These are phyloP conservation scores for Dothideomycetes sp. DNA, from an alignment of 2,329 filamentous ascomycete genomes.

Conservation along the genomic window DNA sequence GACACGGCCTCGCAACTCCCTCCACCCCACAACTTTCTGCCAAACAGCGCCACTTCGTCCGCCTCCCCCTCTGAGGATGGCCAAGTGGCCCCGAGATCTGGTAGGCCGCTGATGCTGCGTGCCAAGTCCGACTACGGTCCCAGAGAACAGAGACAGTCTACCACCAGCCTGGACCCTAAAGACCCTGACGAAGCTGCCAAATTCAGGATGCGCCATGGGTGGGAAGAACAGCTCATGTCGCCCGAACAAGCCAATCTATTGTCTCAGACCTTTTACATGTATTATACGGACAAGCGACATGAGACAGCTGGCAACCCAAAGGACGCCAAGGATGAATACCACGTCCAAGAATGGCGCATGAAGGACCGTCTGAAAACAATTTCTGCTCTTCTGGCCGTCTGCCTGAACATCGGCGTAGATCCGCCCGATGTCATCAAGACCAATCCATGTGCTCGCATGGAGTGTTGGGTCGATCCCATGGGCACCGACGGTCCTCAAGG, in stretches of 20 bases:
- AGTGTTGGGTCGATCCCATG: conserved; percentile 94
- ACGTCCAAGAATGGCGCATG: conserved; percentile 92
- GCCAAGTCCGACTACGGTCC: conserved; percentile 47
- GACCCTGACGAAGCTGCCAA: conserved; percentile 24
- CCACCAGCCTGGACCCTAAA: conserved; percentile 23
- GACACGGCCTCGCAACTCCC: conserved; percentile 6
- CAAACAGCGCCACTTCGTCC: not conserved
- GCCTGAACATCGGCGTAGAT: conserved; percentile 94
- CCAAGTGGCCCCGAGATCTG: not conserved
- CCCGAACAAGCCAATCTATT: conserved; percentile 80
- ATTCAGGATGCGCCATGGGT: conserved; percentile 64
- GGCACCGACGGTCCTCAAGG: conserved; percentile 60
- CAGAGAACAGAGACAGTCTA: conserved; percentile 14
- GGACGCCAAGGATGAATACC: conserved; percentile 22
- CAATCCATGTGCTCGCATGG: conserved; percentile 81
- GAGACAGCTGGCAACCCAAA: conserved; percentile 87
- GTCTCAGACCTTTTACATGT: conserved; percentile 96
- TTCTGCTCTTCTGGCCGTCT: conserved; percentile 86
- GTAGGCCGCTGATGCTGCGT: conserved; percentile 33
- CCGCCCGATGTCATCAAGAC: conserved; percentile 96
- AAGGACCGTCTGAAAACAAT: conserved; percentile 93
- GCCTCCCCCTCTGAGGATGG: conserved; percentile 4
- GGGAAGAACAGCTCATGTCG: conserved; percentile 84
- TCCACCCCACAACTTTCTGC: conserved; percentile 7
- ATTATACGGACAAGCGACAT: conserved; percentile 96